Conservation (phyloP, 768 basidiomycete genomes). For the Leccinellum luteum region DNA sequence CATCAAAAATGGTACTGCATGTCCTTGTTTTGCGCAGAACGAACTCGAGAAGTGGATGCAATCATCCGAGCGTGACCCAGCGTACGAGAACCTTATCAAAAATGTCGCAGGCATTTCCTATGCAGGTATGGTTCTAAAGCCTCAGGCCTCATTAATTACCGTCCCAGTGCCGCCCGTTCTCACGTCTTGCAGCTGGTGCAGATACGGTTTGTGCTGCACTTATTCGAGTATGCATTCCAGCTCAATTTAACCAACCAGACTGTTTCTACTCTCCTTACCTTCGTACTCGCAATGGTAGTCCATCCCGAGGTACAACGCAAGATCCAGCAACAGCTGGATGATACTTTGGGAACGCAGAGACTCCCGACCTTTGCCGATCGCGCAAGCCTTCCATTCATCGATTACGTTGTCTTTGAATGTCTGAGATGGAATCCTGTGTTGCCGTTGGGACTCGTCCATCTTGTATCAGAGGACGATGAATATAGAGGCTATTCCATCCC, state of each 20-base stretch:
- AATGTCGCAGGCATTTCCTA: slow-evolving; percentile 52
- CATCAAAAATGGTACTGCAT: slow-evolving; percentile 36
- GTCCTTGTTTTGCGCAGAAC: slow-evolving; percentile 45
- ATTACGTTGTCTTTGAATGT: slow-evolving; percentile 32
- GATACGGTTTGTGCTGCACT: slow-evolving; percentile 20
- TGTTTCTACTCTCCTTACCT: slow-evolving; percentile 45
- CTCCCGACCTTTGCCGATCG: slow-evolving; percentile 44
- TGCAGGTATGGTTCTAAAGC: slow-evolving; percentile 34
- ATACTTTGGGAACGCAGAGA: slow-evolving; percentile 41
- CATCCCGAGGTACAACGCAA: slow-evolving; percentile 48
- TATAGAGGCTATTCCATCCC: slow-evolving; percentile 47
- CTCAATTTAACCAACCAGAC: slow-evolving; percentile 37
- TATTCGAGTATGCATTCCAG: slow-evolving; percentile 27
- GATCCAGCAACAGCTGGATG: slow-evolving; percentile 53
- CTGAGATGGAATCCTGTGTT: slow-evolving; percentile 45
- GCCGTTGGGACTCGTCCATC: slow-evolving; percentile 20
- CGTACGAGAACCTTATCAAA: slow-evolving; percentile 45
- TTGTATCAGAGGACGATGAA: slow-evolving; percentile 39
- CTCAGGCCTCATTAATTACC: background rate
- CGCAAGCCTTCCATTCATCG: slow-evolving; percentile 42
- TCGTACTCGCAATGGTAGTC: slow-evolving; percentile 53
- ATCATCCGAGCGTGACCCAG: slow-evolving; percentile 19
- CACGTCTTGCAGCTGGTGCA: slow-evolving; percentile 19
- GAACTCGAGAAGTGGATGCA: slow-evolving; percentile 36
- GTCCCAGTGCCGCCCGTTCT: slow-evolving; percentile 1